Conservation (phyloP, 108 stramenopile species). For the Discostella stelligeroides region DNA sequence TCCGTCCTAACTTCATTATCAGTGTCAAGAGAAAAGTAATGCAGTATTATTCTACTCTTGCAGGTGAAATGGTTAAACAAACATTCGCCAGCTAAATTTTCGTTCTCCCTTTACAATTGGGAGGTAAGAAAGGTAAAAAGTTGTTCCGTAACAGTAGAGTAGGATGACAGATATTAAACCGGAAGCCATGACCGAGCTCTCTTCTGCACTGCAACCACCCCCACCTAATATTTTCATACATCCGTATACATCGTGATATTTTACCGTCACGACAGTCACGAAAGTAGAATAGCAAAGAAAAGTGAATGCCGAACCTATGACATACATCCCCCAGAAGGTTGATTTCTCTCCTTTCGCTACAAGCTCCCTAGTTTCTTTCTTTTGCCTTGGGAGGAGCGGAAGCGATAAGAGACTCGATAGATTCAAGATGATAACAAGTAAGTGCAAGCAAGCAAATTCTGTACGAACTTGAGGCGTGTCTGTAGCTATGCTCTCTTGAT, state of each 20-base stretch:
- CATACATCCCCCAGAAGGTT: constrained; percentile 35
- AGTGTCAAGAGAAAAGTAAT: too few relatives aligned
- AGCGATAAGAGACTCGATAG: constrained; percentile 44
- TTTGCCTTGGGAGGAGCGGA: constrained; percentile 51
- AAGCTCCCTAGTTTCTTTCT: constrained; percentile 55
- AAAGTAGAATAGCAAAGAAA: constrained; percentile 49
- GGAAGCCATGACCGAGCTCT: constrained; percentile 30
- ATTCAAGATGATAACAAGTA: constrained; percentile 38
- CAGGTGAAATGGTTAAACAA: constrained; percentile 16
- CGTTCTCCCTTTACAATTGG: constrained; percentile 47
- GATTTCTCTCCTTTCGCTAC: constrained; percentile 47
- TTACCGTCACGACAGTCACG: constrained; percentile 45
- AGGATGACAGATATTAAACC: constrained; percentile 30
- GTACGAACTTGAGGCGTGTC: constrained; percentile 47
- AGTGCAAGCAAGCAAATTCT: constrained; percentile 42
- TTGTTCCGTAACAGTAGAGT: constrained; percentile 46
- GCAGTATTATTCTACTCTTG: too few relatives aligned
- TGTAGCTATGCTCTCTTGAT: constrained; percentile 43
- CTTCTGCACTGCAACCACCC: constrained; percentile 40
- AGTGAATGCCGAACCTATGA: constrained; percentile 28
- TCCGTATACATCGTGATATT: constrained; percentile 44
- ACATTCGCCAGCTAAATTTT: constrained; percentile 41
- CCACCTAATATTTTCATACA: constrained; percentile 48
- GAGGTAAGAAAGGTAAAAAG: constrained; percentile 41
- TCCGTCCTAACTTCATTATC: too few relatives aligned